Evolutionary conservation across 2,329 filamentous ascomycete genomes (phyloP).

Genomic region (Aphanocladium album): DNA sequence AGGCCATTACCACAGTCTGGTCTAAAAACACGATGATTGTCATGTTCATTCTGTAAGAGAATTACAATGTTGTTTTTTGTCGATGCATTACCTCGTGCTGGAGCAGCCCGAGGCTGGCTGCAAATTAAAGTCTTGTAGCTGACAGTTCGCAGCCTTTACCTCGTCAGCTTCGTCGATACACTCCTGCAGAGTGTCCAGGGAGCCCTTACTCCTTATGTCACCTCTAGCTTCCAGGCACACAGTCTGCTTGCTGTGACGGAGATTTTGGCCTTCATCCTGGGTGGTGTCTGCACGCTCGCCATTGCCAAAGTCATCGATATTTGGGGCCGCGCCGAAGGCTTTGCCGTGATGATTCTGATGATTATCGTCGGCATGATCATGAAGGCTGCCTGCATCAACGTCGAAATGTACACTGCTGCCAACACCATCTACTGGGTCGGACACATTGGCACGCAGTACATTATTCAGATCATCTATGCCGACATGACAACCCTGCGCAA

Average conservation of each 20-base stretch:
- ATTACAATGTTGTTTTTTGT: not conserved
- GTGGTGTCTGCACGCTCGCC: constrained; percentile 33
- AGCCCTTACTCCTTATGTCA: constrained; percentile 59
- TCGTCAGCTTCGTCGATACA: constrained; percentile 34
- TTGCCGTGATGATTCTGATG: constrained; percentile 36
- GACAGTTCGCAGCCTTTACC: constrained; percentile 29
- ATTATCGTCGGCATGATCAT: constrained; percentile 53
- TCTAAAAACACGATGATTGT: constrained; percentile 28
- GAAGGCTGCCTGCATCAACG: constrained; percentile 55
- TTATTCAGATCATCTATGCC: constrained; percentile 38
- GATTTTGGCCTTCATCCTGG: constrained; percentile 49
- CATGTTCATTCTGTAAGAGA: constrained; percentile 33
- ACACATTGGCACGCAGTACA: constrained; percentile 34
- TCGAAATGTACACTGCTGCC: constrained; percentile 55
- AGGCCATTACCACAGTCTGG: constrained; percentile 36
- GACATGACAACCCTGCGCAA: constrained; percentile 40
- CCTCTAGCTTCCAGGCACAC: constrained; percentile 59
- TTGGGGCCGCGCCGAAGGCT: constrained; percentile 44
- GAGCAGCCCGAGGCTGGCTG: not conserved
- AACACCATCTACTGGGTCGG: constrained; percentile 63
- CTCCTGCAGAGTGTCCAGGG: constrained; percentile 33
- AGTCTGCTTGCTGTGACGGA: constrained; percentile 61
- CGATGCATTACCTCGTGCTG: not conserved
- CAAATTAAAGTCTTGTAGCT: not conserved
- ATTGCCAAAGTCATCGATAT: constrained; percentile 47